Base-by-base conservation (phyloP, 208 protist genomes). In the Blastocrithidia nonstop region DNA sequence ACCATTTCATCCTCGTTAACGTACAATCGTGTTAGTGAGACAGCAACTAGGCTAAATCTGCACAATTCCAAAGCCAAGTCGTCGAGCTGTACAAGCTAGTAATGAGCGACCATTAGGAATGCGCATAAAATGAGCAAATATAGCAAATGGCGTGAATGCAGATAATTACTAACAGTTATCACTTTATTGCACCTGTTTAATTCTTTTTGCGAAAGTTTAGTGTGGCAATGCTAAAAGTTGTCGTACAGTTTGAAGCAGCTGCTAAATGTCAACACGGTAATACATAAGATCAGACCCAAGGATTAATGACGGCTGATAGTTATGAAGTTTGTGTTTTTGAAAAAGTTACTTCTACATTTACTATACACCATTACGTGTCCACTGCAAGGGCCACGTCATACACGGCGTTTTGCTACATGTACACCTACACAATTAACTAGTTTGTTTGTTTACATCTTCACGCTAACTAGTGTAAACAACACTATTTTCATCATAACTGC, bases 231-330 rank as follows among this genome's bases (percentile, higher is more conserved):
- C 6, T 15, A 11, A 4, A 7, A 75, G 49, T 6, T 69, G 53
- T 0, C 19, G 43, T n/a, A 60, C 68, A 3, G 66, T 75, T 26
- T 15, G 20, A 25, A 86, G 57, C 8, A 86, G 56, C 1, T 29
- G 33, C 9, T 54, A 23, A 0, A 86, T 51, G 31, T 86, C 67
- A 0, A 78, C 76, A 13, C 68, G 64, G 54, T 80, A 80, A 49
- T 86, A 86, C 21, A 86, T 29, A 2, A 81, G 42, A 46, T 86
- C 76, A 2, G 71, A 78, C n/a, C 76, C 71, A 13, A 86, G 15
- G 7, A 80, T 43, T n/a, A 80, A 35, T 5, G 48, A 28, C 11
- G 49, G 8, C 11, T 11, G 37, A 42, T 21, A 21, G 19, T 5
- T 6, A 23, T 11, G 6, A 35, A 41, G 3, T 15, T 4, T 13